phyloP scores from a whole-genome alignment of 495 filamentous ascomycete genomes.

The Penicillium longicatenatum region DNA sequence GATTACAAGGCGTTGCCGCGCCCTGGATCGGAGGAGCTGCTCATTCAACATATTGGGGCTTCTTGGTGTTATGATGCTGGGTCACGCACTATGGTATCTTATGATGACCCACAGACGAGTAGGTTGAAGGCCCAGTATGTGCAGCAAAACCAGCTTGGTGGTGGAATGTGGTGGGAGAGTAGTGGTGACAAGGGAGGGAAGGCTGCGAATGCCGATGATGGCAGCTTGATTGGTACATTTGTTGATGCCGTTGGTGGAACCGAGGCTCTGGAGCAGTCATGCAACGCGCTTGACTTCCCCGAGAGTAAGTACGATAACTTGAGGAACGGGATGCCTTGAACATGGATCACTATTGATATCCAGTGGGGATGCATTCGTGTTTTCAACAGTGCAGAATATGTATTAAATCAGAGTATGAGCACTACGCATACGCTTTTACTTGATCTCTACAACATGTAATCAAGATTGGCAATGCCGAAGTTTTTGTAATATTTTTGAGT shows the following conservation, averaged over 20 bases:
- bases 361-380: neutral
- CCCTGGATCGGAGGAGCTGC: conserved; percentile 40
- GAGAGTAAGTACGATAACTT: conserved; percentile 82
- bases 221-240: conserved; percentile 64
- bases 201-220: conserved; percentile 43
- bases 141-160: conserved; percentile 63
- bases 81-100: conserved; percentile 68
- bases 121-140: conserved; percentile 69
- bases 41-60: conserved; percentile 50
- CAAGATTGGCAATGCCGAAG: conserved; percentile 17
- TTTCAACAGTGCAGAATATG: neutral
- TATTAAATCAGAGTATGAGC: neutral
- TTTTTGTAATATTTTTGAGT: conserved; percentile 25
- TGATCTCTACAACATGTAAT: conserved; percentile 13
- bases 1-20: conserved; percentile 69
- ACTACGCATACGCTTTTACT: conserved; percentile 5
- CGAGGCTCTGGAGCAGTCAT: conserved; percentile 54
- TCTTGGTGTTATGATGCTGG: conserved; percentile 70
- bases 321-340: conserved; percentile 23
- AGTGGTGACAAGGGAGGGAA: conserved; percentile 68
- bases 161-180: conserved; percentile 94
- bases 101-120: conserved; percentile 67
- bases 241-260: conserved; percentile 54
- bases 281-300: conserved; percentile 72
- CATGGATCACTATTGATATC: neutral